phyloP scores from a whole-genome alignment of 1,284 basidiomycete species.

The Ceratobasidium sp. region DNA sequence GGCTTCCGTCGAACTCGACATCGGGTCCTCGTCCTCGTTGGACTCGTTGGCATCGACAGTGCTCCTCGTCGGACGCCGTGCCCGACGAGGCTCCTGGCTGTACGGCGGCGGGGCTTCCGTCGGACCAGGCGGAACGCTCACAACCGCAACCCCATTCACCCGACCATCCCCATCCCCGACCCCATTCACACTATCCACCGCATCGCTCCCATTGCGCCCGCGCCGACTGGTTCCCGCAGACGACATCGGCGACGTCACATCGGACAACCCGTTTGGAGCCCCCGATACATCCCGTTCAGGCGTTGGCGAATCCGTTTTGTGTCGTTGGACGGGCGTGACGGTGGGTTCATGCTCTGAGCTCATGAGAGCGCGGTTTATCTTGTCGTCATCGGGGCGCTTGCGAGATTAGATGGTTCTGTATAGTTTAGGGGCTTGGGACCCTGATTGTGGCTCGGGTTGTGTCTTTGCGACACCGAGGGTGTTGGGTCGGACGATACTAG shows the following conservation, averaged over 20 bases:
- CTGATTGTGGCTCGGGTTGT: too few relatives aligned
- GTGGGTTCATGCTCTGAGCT: slow-evolving; percentile 34
- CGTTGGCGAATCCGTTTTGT: slow-evolving; percentile 39
- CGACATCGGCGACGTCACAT: background rate
- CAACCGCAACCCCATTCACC: background rate
- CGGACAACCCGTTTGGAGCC: slow-evolving; percentile 12
- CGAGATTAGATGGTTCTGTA: background rate
- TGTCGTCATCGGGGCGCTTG: slow-evolving; percentile 14
- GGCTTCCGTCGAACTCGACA: slow-evolving; percentile 1
- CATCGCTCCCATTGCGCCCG: background rate
- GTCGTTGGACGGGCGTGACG: slow-evolving; percentile 8
- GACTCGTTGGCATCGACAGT: slow-evolving; percentile 13
- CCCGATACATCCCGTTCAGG: background rate
- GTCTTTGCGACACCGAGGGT: background rate
- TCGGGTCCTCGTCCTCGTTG: slow-evolving; percentile 23
- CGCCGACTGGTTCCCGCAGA: background rate
- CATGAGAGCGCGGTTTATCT: slow-evolving; percentile 31
- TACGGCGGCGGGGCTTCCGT: slow-evolving; percentile 35
- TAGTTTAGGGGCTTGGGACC: background rate
- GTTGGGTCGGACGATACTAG: background rate
- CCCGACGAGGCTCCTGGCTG: slow-evolving; percentile 33
- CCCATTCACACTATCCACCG: background rate
- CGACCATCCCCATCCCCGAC: background rate
- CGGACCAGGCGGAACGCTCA: background rate
- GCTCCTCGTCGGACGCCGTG: slow-evolving; percentile 13